Conservation (phyloP, 495 filamentous ascomycete species). For the Trichoderma reesei region DNA sequence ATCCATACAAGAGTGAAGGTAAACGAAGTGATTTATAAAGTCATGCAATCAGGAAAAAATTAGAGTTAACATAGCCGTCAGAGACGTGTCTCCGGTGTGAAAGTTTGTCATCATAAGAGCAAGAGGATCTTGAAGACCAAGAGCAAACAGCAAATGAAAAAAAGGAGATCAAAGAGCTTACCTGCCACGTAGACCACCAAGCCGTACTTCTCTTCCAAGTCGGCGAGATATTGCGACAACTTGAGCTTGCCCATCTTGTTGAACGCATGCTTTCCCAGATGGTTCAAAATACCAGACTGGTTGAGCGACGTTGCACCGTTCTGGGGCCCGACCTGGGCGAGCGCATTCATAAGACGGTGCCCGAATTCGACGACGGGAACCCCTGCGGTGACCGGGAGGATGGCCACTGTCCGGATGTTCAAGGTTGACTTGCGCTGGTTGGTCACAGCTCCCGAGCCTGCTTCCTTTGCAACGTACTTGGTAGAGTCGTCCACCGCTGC, state of each 20-base stretch:
- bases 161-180: conserved; percentile 23
- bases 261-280: conserved; percentile 90
- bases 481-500: conserved; percentile 70
- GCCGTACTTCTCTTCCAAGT: conserved; percentile 94
- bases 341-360: conserved; percentile 74
- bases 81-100: conserved; percentile 28
- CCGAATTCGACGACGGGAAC: conserved; percentile 93
- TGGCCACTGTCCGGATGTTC: conserved; percentile 86
- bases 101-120: conserved; percentile 34
- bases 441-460: conserved; percentile 44
- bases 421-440: conserved; percentile 50
- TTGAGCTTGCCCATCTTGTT: conserved; percentile 96
- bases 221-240: conserved; percentile 89
- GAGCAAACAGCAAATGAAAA: not conserved
- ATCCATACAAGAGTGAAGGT: not conserved
- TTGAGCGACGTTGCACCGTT: conserved; percentile 90
- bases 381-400: conserved; percentile 81
- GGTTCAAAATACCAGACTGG: conserved; percentile 86
- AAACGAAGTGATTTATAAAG: not conserved
- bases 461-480: conserved; percentile 33
- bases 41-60: conserved; percentile 33
- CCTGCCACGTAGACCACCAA: conserved; percentile 93
- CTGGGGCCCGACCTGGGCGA: conserved; percentile 76
- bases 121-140: conserved; percentile 14
- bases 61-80: conserved; percentile 37